phyloP scores from a whole-genome alignment of 805 yeast species.

The Suhomyces sp. region DNA sequence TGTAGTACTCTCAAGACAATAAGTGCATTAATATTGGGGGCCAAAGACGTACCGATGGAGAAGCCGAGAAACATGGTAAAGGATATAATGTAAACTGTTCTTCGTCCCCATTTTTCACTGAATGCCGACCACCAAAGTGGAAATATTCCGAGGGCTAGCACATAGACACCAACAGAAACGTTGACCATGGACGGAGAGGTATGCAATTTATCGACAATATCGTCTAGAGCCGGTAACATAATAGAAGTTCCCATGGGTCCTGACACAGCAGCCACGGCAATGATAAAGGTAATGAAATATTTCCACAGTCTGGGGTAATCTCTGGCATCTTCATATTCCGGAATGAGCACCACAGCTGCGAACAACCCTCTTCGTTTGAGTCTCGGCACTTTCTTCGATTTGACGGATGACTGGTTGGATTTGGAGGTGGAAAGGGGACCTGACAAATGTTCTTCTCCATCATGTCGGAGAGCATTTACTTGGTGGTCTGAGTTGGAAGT shows the following conservation, averaged over 20 bases:
- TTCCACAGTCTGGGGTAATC: slow-evolving; percentile 55
- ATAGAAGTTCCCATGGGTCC: slow-evolving; percentile 93
- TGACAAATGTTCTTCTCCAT: too few relatives aligned
- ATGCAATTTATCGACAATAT: slow-evolving; percentile 52
- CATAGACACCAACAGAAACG: slow-evolving; percentile 76
- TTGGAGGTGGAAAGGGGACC: too few relatives aligned
- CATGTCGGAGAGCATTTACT: too few relatives aligned
- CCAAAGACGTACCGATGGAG: slow-evolving; percentile 68
- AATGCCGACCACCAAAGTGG: slow-evolving; percentile 90
- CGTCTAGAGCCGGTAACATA: slow-evolving; percentile 72
- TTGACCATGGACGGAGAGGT: slow-evolving; percentile 65
- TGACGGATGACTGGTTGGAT: slow-evolving; percentile 1
- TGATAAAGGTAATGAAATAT: slow-evolving; percentile 54
- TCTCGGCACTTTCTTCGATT: slow-evolving; percentile 38
- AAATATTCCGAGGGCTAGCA: slow-evolving; percentile 70
- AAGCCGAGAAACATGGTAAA: slow-evolving; percentile 64
- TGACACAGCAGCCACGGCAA: slow-evolving; percentile 71
- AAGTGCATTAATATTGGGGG: slow-evolving; percentile 59
- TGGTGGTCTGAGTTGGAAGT: too few relatives aligned
- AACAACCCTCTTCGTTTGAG: slow-evolving; percentile 59
- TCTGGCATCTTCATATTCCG: slow-evolving; percentile 75
- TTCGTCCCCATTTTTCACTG: slow-evolving; percentile 72
- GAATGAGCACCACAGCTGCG: slow-evolving; percentile 49
- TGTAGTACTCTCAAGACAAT: slow-evolving; percentile 68
- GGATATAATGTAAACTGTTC: slow-evolving; percentile 70